A percentile compares a stretch with the other conserved stretches of the same genome.
Evolutionary conservation across 2,329 filamentous ascomycete genomes (phyloP).

Genomic region (Pseudogymnoascus sp.): DNA sequence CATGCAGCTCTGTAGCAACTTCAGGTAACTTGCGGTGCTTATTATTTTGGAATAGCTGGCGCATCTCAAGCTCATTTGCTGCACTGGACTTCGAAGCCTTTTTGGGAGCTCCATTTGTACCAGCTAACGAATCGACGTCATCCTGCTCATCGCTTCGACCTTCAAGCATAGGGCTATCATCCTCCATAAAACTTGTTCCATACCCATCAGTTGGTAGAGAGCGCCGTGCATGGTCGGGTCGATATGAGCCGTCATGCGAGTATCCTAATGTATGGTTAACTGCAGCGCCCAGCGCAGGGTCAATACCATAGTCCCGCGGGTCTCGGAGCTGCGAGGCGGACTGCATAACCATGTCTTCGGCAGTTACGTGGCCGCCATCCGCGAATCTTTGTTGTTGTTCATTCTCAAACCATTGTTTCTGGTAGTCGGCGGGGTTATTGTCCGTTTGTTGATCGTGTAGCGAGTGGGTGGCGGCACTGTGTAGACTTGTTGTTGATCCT

Average conservation of each 20-base stretch:
- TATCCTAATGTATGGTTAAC: slow-evolving; percentile 38
- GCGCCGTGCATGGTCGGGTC: slow-evolving; percentile 34
- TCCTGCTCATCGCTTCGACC: slow-evolving; percentile 46
- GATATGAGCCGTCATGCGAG: slow-evolving; percentile 34
- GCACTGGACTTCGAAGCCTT: slow-evolving; percentile 59
- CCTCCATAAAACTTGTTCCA: slow-evolving; percentile 46
- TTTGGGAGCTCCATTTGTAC: slow-evolving; percentile 40
- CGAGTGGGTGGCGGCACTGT: slow-evolving; percentile 27
- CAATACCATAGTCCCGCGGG: slow-evolving; percentile 40
- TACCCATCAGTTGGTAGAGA: slow-evolving; percentile 48
- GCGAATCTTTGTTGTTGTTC: slow-evolving; percentile 23
- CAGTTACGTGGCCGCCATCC: slow-evolving; percentile 34
- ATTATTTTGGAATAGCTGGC: slow-evolving; percentile 64
- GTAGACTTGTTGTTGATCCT: slow-evolving; percentile 40
- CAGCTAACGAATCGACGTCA: slow-evolving; percentile 45
- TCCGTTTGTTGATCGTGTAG: slow-evolving; percentile 24
- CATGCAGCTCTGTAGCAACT: slow-evolving; percentile 66
- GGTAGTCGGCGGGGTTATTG: slow-evolving; percentile 18
- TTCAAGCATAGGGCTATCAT: slow-evolving; percentile 51
- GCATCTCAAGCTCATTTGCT: slow-evolving; percentile 74
- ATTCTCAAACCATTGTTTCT: slow-evolving; percentile 28
- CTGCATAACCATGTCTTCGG: slow-evolving; percentile 53
- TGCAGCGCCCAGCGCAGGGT: slow-evolving; percentile 40
- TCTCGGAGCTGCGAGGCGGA: slow-evolving; percentile 47
- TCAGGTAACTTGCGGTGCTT: slow-evolving; percentile 59